Evolutionary conservation across 2,329 filamentous ascomycete genomes (phyloP), one percentile per base, ranked within the genome.

Genomic region (Aschersonia sp.): DNA sequence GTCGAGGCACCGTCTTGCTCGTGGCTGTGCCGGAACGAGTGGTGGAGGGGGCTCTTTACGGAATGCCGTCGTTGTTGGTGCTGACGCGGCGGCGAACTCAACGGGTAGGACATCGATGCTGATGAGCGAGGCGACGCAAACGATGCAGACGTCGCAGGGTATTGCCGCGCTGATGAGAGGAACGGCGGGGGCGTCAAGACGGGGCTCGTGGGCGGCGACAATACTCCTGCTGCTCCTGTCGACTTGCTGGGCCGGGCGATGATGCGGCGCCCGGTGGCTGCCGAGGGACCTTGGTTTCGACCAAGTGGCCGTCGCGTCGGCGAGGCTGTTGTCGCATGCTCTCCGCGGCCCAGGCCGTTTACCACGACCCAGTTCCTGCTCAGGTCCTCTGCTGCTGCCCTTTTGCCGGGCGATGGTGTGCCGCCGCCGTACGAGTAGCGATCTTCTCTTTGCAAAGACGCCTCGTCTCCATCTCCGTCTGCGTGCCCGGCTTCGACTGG

Each of bases 1-100:
- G 64, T 59, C 5, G 72, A 74, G 1, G 66, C 60, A 53, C 71
- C 75, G 40, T 12, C 12, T 37, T 70, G 62, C 22, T 63, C 67
- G 9, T 72, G 67, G n/a, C 68, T 65, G 52, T 75, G 60, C 12
- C 49, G 42, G 3, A 52, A 49, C 8, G 12, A n/a, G 9, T 10
- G 40, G 9, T 29, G 12, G 9, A 11, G 40, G n/a, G 58, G 51
- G 8, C 51, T 22, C 22, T 22, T 22, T 22, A 22, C 22, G 22
- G 46, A 14, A 30, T 46, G 10, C 32, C 43, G 30, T 39, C 46
- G 48, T 35, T 46, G 49, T 41, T 37, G 52, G 29, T 52, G 47
- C 32, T 41, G 43, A 47, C 50, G 32, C 50, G 55, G 12, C 52
- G 52, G 30, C 52, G 52, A 29, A 8, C 48, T 32, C 40, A 50